Evolutionary conservation across 2,329 filamentous ascomycete species (phyloP), one percentile per base, ranked within the genome.

Genomic region (Fusarium mangiferae): DNA sequence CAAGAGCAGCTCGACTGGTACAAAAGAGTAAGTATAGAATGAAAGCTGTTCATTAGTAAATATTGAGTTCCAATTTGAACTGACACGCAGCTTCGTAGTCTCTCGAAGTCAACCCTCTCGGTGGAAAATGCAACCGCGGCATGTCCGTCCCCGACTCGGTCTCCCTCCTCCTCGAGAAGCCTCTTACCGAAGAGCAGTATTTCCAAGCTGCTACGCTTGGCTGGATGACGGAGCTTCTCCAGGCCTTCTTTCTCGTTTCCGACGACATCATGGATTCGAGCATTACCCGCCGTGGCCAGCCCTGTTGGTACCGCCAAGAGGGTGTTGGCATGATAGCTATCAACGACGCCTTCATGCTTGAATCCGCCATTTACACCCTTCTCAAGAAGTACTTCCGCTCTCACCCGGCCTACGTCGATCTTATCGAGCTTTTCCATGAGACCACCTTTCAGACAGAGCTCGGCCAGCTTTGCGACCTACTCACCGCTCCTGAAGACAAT

Each of bases 261-360:
- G 96, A 99, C 85, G 96, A 99, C 84, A 98, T 99, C 80, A 99
- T 99, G 96, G 96, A 99, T 86, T 85, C 89, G 79, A 97, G 93
- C 83, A 96, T 98, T 84, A 99, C 96, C 64, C 95, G 96, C 70
- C 94, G 96, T 77, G 95, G 96, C 72, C 90, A 93, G 85, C 95
- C 96, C 46, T 99, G 96, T 88, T 99, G 96, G 96, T 99, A 98
- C 87, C 92, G 93, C 70, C 92, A 94, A 76, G 90, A 94, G 38
- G 91, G 92, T 55, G 95, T 99, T 46, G 96, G 96, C 83, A 95
- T 97, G 92, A 90, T 98, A 75, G 96, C 96, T 81, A 98, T 99
- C 89, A 99, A 99, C 88, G 96, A 99, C 82, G 91, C 96, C 73
- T 98, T 98, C 88, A 91, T 98, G 90, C 93, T 99, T 78, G 96